Evolutionary conservation across 805 yeast species (phyloP).

Genomic region (Schizosaccharomyces lindneri): DNA sequence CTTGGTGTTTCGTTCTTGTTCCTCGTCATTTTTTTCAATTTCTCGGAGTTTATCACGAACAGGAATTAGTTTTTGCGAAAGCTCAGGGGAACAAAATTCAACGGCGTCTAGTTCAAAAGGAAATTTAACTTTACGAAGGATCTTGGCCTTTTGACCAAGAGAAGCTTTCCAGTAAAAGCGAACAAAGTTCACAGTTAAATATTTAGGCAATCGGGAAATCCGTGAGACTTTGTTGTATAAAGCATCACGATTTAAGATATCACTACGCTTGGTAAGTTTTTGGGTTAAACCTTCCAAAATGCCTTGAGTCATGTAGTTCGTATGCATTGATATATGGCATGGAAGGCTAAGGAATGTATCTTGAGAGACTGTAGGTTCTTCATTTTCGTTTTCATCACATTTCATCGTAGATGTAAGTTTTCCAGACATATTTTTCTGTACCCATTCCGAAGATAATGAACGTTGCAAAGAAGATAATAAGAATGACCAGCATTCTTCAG

Average conservation of each 20-base stretch:
- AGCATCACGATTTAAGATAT: constrained; percentile 44
- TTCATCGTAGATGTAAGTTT: constrained; percentile 36
- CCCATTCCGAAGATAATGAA: constrained; percentile 10
- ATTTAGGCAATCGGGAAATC: constrained; percentile 62
- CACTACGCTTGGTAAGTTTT: constrained; percentile 51
- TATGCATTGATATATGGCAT: constrained; percentile 67
- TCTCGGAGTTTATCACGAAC: constrained; percentile 56
- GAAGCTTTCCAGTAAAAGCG: constrained; percentile 92
- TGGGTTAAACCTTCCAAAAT: constrained; percentile 50
- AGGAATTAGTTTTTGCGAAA: constrained; percentile 38
- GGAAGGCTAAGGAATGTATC: constrained; percentile 48
- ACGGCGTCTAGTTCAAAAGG: constrained; percentile 80
- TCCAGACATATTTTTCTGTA: constrained; percentile 37
- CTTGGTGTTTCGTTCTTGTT: constrained; percentile 47
- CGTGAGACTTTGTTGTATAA: constrained; percentile 31
- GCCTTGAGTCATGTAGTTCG: constrained; percentile 78
- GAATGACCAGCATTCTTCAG: constrained; percentile 84
- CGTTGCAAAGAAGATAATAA: constrained; percentile 20
- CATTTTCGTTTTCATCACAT: constrained; percentile 32
- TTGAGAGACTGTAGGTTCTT: constrained; percentile 20
- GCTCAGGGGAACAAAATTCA: constrained; percentile 61
- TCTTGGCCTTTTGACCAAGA: constrained; percentile 72
- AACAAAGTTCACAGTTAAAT: constrained; percentile 72
- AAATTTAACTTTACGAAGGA: constrained; percentile 77
- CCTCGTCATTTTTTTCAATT: constrained; percentile 49